Percentiles rank a stretch among this genome's conserved stretches.
phyloP scores from a whole-genome alignment of 2,329 filamentous ascomycete species.

The Podosphaera xanthii region DNA sequence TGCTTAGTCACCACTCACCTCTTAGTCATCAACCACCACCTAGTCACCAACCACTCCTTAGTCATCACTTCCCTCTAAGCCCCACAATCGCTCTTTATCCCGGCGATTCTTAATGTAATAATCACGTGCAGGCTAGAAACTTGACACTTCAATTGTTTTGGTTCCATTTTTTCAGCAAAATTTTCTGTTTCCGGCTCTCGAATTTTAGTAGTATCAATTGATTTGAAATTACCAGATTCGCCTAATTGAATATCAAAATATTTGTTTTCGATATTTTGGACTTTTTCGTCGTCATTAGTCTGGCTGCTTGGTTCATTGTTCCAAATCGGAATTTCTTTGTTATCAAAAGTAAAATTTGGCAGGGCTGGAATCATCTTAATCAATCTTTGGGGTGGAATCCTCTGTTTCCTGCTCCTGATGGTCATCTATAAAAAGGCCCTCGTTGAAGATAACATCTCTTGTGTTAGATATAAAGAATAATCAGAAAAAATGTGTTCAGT shows the following conservation, averaged over 20 bases:
- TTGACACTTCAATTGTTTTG: background rate
- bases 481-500: too few relatives aligned
- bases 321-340: background rate
- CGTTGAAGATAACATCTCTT: background rate
- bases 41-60: too few relatives aligned
- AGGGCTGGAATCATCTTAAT: background rate
- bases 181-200: too few relatives aligned
- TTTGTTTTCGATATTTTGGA: too few relatives aligned
- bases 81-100: too few relatives aligned
- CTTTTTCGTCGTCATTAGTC: background rate
- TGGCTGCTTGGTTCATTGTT: background rate
- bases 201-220: background rate
- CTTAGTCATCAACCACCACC: too few relatives aligned
- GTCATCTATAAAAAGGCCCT: background rate
- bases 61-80: too few relatives aligned
- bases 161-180: too few relatives aligned
- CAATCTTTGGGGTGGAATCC: background rate
- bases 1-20: too few relatives aligned
- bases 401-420: background rate
- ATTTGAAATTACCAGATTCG: background rate
- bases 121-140: too few relatives aligned
- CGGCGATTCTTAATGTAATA: too few relatives aligned
- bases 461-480: too few relatives aligned
- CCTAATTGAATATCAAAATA: background rate
- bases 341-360: background rate